Conservation (phyloP, 257 asterid genomes). For the Solanum tacnaense region DNA sequence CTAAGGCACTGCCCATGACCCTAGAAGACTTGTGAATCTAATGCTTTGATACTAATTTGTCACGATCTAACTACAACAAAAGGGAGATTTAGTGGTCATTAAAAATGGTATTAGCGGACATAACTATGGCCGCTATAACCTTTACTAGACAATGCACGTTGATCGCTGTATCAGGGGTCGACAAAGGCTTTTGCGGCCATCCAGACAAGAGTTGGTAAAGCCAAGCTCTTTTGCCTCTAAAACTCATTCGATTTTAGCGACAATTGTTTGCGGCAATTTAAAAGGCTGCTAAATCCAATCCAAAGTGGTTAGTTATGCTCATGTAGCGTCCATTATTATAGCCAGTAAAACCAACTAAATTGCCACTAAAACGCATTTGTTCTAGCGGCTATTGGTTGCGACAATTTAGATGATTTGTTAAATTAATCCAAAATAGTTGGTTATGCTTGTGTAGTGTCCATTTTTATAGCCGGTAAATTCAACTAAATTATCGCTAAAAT, state of each 20-base stretch:
- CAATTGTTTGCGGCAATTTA: no score
- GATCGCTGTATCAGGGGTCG: not conserved
- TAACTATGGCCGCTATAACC: rapidly evolving
- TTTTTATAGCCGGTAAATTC: no score
- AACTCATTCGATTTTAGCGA: not conserved
- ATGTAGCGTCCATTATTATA: no score
- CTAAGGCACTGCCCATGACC: not conserved
- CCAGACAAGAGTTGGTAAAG: no score
- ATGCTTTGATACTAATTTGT: not conserved
- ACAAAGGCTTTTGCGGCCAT: not conserved
- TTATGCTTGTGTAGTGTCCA: no score
- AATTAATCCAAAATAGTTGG: no score
- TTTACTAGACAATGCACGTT: not conserved
- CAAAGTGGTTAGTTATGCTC: no score
- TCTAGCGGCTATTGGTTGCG: not conserved
- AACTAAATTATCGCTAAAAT: no score
- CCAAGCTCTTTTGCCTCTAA: no score
- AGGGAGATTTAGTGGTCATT: not conserved
- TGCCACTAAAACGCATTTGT: no score
- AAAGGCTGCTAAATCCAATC: no score
- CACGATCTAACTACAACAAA: not conserved
- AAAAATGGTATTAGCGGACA: not conserved
- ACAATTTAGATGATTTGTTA: not conserved
- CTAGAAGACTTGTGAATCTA: not conserved
- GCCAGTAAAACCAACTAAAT: no score